Evolutionary conservation across 139 green algal species (phyloP), one percentile per base, ranked within the genome.

Genomic region (Haematococcus sp.): DNA sequence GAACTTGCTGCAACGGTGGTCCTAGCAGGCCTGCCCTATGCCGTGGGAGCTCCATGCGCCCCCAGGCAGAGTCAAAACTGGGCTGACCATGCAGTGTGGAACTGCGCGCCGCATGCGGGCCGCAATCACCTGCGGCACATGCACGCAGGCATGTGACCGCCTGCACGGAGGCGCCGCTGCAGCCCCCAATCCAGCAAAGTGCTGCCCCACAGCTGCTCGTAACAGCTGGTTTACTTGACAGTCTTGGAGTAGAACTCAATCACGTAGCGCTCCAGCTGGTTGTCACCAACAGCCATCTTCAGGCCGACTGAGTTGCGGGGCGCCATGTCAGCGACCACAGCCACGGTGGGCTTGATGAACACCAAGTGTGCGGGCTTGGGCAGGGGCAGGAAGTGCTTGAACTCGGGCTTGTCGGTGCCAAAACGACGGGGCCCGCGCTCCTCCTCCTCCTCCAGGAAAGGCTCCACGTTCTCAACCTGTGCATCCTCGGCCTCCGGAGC

Each of bases 341-440:
- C 84, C 40, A 90, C 84, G 35, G 84, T 90, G 1, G 84, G 84
- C 81, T 87, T 87, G 66, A 90, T 80, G 76, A 83, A 90, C n/a
- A 90, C 75, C 23, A 90, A 75, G 63, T 90, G 84, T 0, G 74
- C 77, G 22, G 84, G 84, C 81, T 87, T 87, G 34, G 84, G 84
- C 40, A 90, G 76, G 4, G 78, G 79, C 74, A 90, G 63, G 74
- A 86, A 90, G 31, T 90, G 75, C 63, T 86, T 87, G 69, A 85
- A 79, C 74, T 85, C 73, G 22, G 75, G 71, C 33, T 70, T 63
- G 40, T 49, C 40, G 11, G 7, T 49, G 40, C 40, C 40, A 49
- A 49, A 49, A 49, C 40, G 40, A 11, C 40, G 40, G 11, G 40
- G 40, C 40, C 40, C 40, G 11, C 40, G 61, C 31, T 51, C 15